These are phyloP conservation scores for Amanita pallidorosea DNA, from an alignment of 768 basidiomycete genomes.

Conservation along the genomic window DNA sequence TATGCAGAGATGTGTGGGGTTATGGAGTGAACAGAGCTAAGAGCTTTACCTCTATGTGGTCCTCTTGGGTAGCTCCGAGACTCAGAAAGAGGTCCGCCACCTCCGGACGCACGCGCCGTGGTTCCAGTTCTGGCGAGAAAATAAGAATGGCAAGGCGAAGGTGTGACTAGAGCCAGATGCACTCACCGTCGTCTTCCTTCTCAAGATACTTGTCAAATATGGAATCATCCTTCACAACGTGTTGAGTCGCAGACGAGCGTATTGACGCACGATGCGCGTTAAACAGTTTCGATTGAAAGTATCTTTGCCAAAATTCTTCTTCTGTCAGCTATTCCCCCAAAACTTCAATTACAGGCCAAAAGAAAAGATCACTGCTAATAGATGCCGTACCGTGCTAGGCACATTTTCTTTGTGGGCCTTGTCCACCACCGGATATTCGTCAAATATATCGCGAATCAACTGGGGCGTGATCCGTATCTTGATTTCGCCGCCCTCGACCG, in stretches of 20 bases:
- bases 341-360: not conserved
- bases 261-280: constrained; percentile 92
- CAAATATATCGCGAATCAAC: constrained; percentile 91
- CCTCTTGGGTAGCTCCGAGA: constrained; percentile 80
- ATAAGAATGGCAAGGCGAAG: not conserved
- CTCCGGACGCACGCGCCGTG: constrained; percentile 55
- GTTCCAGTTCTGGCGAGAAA: constrained; percentile 53
- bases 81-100: constrained; percentile 72
- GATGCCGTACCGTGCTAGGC: constrained; percentile 56
- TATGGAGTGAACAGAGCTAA: not conserved
- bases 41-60: constrained; percentile 69
- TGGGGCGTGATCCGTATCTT: constrained; percentile 88
- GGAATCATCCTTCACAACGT: constrained; percentile 80
- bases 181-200: constrained; percentile 85
- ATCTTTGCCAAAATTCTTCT: constrained; percentile 92
- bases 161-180: not conserved
- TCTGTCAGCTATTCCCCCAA: constrained; percentile 57
- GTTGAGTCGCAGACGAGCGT: constrained; percentile 73
- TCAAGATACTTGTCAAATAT: constrained; percentile 97
- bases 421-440: constrained; percentile 92
- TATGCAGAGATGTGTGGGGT: constrained; percentile 3
- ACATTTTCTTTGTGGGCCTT: constrained; percentile 92
- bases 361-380: constrained; percentile 3
- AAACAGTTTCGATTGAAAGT: constrained; percentile 94
- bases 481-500: constrained; percentile 74